phyloP scores from a whole-genome alignment of 2,329 filamentous ascomycete species.

The Thelonectria blattea region DNA sequence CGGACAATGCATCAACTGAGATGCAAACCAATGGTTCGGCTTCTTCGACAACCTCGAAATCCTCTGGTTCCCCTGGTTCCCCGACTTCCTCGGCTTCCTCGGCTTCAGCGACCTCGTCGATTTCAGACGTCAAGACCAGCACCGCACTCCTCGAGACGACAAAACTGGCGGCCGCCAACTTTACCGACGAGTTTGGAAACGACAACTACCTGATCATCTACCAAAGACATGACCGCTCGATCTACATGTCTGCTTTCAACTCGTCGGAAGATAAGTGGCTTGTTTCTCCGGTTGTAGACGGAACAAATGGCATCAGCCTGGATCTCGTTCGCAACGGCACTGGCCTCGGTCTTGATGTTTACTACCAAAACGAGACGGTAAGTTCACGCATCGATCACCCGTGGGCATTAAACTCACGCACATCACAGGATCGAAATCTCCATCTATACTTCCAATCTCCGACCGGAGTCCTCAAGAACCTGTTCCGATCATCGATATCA shows the following conservation, averaged over 20 bases:
- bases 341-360: slow-evolving; percentile 5
- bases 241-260: slow-evolving; percentile 17
- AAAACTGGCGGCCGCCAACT: slow-evolving; percentile 6
- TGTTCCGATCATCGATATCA: not conserved
- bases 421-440: not conserved
- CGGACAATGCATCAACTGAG: not conserved
- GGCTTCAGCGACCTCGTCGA: too few relatives aligned
- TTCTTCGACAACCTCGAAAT: too few relatives aligned
- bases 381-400: not conserved
- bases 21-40: not conserved
- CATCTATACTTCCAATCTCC: slow-evolving; percentile 15
- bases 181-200: slow-evolving; percentile 14
- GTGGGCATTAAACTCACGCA: not conserved
- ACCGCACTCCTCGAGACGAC: slow-evolving; percentile 7
- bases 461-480: slow-evolving; percentile 5
- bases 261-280: slow-evolving; percentile 12
- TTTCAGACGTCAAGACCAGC: too few relatives aligned
- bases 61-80: too few relatives aligned
- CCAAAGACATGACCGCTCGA: slow-evolving; percentile 9
- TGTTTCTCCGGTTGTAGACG: slow-evolving; percentile 17
- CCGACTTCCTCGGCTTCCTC: too few relatives aligned
- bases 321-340: slow-evolving; percentile 10
- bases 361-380: slow-evolving; percentile 7
- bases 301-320: not conserved
- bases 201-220: slow-evolving; percentile 6